phyloP scores from a whole-genome alignment of 1,284 basidiomycete species.

The Rhodotorula sp. region DNA sequence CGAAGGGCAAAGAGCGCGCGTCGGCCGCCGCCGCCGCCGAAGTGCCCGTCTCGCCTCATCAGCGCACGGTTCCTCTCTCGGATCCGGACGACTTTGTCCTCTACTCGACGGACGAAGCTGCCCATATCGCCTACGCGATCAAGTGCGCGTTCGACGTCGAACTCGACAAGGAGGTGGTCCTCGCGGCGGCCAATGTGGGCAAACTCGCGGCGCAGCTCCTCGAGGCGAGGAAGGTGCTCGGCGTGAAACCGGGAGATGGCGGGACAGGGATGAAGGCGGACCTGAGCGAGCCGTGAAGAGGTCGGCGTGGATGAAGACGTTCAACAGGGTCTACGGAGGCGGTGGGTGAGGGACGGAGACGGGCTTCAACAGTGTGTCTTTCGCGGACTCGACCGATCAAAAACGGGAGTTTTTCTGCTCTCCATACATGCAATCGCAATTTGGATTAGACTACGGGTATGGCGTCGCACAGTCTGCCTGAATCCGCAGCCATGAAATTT shows the following conservation, averaged over 20 bases:
- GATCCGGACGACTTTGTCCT: slow-evolving; percentile 92
- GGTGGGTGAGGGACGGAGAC: neutral
- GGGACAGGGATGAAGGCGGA: slow-evolving; percentile 12
- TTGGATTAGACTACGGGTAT: neutral
- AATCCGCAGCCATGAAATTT: neutral
- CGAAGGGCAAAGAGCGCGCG: slow-evolving; percentile 45
- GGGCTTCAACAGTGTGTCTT: neutral
- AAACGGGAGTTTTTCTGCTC: neutral
- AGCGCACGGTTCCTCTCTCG: slow-evolving; percentile 8
- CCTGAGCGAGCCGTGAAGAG: slow-evolving; percentile 9
- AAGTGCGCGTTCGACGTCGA: slow-evolving; percentile 82
- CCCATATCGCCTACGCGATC: slow-evolving; percentile 75
- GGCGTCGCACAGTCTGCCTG: too few relatives aligned
- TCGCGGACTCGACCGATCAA: neutral
- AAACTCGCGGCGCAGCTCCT: slow-evolving; percentile 79
- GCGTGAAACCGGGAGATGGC: slow-evolving; percentile 12
- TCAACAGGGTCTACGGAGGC: neutral
- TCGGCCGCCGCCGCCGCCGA: neutral
- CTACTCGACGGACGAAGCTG: slow-evolving; percentile 86
- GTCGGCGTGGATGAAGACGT: too few relatives aligned
- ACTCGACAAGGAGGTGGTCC: slow-evolving; percentile 80
- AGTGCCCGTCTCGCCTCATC: neutral
- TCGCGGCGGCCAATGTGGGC: slow-evolving; percentile 88
- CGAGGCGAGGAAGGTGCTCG: slow-evolving; percentile 65
- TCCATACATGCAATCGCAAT: neutral